Evolutionary conservation across 1,284 basidiomycete genomes (phyloP), one percentile per base, ranked within the genome.

Genomic region (Papiliotrema laurentii): DNA sequence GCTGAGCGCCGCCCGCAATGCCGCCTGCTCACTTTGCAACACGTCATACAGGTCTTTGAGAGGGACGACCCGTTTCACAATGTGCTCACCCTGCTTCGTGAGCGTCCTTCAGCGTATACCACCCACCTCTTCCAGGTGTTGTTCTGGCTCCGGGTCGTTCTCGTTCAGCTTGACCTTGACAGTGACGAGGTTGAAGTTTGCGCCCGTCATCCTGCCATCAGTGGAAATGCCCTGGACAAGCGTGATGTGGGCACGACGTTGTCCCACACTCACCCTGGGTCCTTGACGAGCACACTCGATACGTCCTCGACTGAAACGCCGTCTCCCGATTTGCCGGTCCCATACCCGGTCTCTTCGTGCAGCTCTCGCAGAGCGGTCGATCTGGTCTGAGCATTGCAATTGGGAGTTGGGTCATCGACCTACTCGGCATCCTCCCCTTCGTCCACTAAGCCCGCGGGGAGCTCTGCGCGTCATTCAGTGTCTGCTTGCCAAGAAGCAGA

Each of bases 291-390:
- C 2, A 87, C 67, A 1, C 86, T 82, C 1, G 86, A 85, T 0
- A 83, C 77, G 45, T 87, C 79, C 25, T 84, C 64, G 30, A 90
- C 77, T 33, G 75, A 55, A 3, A 59, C 69, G 22, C 63, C 61
- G 1, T 73, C 56, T 78, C 75, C n/a, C 79, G 83, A 55, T 55
- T 60, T 62, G 2, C 63, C 58, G 3, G 68, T 67, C 0, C 69
- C 72, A 71, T 85, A 93, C 2, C 91, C 91, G 0, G 90, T 94
- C 73, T 96, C 92, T 73, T 97, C 92, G 60, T 84, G 78, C 7
- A 97, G 79, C 66, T 97, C 92, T 30, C 91, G 81, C 30, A 90
- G 77, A 0, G 89, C 91, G 1, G 89, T 61, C 1, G 60, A 58
- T 2, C 69, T 69, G n/a, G n/a, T n/a, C 28, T 34, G n/a, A 18